These are phyloP conservation scores for Saussurea involucrata DNA, from an alignment of 129 eudicot species.

Conservation along the genomic window DNA sequence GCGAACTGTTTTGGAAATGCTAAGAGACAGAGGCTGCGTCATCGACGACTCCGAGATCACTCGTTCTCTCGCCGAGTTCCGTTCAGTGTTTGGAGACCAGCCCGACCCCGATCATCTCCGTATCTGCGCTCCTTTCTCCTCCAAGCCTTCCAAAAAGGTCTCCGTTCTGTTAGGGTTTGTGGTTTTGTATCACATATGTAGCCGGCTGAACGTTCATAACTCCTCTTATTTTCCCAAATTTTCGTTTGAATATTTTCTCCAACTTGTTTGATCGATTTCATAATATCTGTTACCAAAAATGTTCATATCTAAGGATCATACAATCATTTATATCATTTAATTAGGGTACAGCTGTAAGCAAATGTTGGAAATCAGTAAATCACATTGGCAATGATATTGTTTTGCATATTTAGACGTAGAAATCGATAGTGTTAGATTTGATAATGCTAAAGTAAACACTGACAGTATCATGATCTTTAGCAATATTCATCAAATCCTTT, in stretches of 20 bases:
- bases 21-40: conserved; percentile 50
- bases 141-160: conserved; percentile 40
- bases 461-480: background rate
- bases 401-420: background rate
- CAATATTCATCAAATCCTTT: background rate
- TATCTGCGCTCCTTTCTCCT: conserved; percentile 22
- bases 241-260: background rate
- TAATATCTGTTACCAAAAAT: background rate
- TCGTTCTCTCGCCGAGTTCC: conserved; percentile 39
- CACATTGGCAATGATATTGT: background rate
- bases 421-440: background rate
- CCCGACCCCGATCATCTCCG: conserved; percentile 43
- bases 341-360: background rate
- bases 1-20: conserved; percentile 45
- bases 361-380: background rate
- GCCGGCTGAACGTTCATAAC: background rate
- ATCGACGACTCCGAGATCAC: conserved; percentile 34
- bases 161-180: conserved; percentile 8
- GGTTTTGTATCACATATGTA: background rate
- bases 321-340: background rate
- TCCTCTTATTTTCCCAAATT: background rate
- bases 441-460: background rate
- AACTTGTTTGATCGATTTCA: background rate
- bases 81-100: conserved; percentile 27
- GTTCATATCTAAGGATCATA: background rate